Conservation (phyloP, 306 rosid genomes). For the Abrus precatorius region DNA sequence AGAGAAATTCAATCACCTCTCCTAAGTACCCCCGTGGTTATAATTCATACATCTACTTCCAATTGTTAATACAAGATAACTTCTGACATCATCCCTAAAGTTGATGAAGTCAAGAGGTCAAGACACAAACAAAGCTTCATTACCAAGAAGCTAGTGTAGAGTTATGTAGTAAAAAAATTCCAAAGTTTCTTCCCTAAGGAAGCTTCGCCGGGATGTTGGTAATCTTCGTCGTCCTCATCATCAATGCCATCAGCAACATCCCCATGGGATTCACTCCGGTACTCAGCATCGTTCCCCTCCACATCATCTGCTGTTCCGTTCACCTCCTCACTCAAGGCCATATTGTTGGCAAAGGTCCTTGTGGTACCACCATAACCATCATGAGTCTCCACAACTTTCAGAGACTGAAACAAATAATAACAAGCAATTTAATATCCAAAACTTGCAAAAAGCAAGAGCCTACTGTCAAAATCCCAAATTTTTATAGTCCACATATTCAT, state of each 20-base stretch:
- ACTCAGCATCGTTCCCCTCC: slow-evolving; percentile 56
- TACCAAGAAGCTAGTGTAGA: slow-evolving; percentile 21
- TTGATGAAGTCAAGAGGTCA: slow-evolving; percentile 49
- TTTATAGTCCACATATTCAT: neutral
- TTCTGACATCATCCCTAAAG: slow-evolving; percentile 64
- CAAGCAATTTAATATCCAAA: slow-evolving; percentile 2
- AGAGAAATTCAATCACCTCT: slow-evolving; percentile 62
- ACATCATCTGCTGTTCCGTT: slow-evolving; percentile 68
- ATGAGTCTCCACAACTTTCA: slow-evolving; percentile 53
- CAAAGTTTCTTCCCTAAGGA: slow-evolving; percentile 90
- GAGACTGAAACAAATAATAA: slow-evolving; percentile 58
- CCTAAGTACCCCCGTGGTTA: slow-evolving; percentile 57
- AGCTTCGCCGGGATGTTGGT: slow-evolving; percentile 78
- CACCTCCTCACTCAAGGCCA: slow-evolving; percentile 87
- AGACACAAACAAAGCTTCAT: slow-evolving; percentile 45
- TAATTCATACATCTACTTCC: slow-evolving; percentile 55
- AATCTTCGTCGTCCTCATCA: slow-evolving; percentile 63
- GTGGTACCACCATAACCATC: slow-evolving; percentile 58
- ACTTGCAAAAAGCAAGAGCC: neutral
- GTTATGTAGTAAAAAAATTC: slow-evolving; percentile 85
- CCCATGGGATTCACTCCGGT: slow-evolving; percentile 66
- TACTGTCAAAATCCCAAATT: slow-evolving; percentile 20
- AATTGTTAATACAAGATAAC: slow-evolving; percentile 61
- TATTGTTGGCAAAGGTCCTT: slow-evolving; percentile 43
- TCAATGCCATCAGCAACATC: slow-evolving; percentile 59